Evolutionary conservation across 257 asterid species (phyloP), one percentile per base, ranked within the genome.

Genomic region (Haberlea rhodopensis): DNA sequence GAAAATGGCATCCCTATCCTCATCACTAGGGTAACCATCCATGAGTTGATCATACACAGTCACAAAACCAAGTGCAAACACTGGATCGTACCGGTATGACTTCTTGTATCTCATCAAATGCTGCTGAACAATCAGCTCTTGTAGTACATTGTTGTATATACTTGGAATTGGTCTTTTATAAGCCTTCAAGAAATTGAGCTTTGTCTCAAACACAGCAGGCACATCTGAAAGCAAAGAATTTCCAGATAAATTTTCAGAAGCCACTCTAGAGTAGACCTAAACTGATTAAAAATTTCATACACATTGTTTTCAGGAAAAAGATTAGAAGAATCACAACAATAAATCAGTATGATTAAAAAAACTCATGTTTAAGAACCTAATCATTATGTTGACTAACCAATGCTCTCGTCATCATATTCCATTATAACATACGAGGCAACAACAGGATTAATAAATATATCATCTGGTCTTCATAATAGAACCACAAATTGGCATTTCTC

Each of bases 81-180:
- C 82, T n/a, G 96, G 89, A 75, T 92, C 97, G 40, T 92, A 87
- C 32, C 58, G 82, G 67, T 85, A 87, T 23, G 99, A 84, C 69
- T 69, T 87, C 91, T 84, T 92, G 82, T 92, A 92, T 82, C 79
- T 82, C 79, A 78, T 74, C 72, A 89, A 75, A 80, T 92, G 99
- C 69, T 92, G 99, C 54, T 84, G 99, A 46, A 92, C 99, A 68
- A 92, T 81, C 71, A 92, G 87, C 82, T 92, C 96, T 72, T 82
- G 97, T 58, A 92, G 78, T 19, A 89, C 95, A 2, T 85, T 73
- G 84, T 86, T 84, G 86, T 89, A 92, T 75, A 92, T 68, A 70
- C 96, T 87, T 15, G 99, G 97, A 72, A 92, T 87, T 18, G 99
- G 99, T 64, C 85, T 81, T 79, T 85, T 92, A 63, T 92, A 92